A percentile compares a stretch with the other conserved stretches of the same genome.
Conservation (phyloP, 2,329 filamentous ascomycete genomes). For the Fusarium sororula region DNA sequence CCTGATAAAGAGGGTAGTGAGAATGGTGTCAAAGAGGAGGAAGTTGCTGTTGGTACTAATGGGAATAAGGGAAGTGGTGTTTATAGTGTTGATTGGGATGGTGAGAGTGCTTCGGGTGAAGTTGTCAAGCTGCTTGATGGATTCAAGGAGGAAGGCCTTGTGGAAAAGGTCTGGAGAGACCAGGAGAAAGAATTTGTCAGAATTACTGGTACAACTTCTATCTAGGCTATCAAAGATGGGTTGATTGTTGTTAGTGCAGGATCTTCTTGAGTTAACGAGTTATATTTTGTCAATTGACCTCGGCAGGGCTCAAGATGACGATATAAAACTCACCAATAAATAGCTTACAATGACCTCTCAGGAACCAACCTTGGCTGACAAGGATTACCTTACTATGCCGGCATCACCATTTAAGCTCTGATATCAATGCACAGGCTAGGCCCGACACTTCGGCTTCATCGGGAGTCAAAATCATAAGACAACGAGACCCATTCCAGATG, state of each 20-base stretch:
- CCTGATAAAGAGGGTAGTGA: constrained; percentile 8
- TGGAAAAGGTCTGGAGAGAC: constrained; percentile 37
- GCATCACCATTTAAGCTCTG: background rate
- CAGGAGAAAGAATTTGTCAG: constrained; percentile 39
- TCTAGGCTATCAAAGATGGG: background rate
- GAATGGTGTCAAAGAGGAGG: background rate
- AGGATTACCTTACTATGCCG: background rate
- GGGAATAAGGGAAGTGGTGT: constrained; percentile 36
- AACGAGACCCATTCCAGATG: background rate
- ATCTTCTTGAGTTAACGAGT: background rate
- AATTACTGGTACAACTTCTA: constrained; percentile 7
- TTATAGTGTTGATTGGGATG: constrained; percentile 38
- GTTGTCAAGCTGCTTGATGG: constrained; percentile 24
- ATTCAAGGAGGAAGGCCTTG: constrained; percentile 26
- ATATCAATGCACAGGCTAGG: background rate
- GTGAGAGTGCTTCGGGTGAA: constrained; percentile 25
- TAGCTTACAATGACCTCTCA: background rate
- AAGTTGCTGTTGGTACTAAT: constrained; percentile 27
- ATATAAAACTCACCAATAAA: background rate
- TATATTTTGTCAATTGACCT: background rate
- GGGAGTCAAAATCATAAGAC: background rate
- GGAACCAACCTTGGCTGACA: background rate
- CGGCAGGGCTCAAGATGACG: background rate
- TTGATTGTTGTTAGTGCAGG: too few relatives aligned
- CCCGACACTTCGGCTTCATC: constrained; percentile 8